phyloP scores from a whole-genome alignment of 2,329 filamentous ascomycete species.

The Mollisiaceae sp. region DNA sequence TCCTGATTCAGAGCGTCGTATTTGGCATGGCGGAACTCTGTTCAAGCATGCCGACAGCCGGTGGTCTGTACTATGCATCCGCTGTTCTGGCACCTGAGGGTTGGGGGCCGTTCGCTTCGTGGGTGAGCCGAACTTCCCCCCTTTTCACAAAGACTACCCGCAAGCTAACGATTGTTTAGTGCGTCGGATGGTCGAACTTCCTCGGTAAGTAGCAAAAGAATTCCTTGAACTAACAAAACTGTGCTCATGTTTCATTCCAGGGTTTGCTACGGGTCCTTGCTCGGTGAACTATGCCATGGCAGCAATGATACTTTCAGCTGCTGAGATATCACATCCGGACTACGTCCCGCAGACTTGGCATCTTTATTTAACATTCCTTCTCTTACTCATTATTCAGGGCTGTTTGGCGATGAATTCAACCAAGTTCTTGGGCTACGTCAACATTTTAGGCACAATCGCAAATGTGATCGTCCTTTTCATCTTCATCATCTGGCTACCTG shows the following conservation, averaged over 20 bases:
- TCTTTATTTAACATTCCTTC: constrained; percentile 15
- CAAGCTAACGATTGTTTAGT: not conserved
- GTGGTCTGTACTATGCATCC: constrained; percentile 67
- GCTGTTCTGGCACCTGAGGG: constrained; percentile 24
- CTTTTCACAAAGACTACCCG: not conserved
- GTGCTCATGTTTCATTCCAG: not conserved
- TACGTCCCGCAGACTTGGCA: constrained; percentile 18
- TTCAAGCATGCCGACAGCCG: constrained; percentile 66
- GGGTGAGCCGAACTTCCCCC: not conserved
- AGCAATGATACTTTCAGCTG: constrained; percentile 22
- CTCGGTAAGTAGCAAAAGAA: constrained; percentile 8
- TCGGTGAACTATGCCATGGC: constrained; percentile 20
- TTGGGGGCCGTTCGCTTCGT: constrained; percentile 23
- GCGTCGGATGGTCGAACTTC: constrained; percentile 24
- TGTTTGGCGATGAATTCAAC: constrained; percentile 21
- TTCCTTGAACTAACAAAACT: not conserved
- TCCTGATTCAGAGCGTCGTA: constrained; percentile 67
- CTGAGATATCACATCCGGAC: constrained; percentile 16
- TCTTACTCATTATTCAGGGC: constrained; percentile 19
- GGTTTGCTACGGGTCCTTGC: constrained; percentile 15
- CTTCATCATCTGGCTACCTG: constrained; percentile 20
- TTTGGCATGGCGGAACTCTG: constrained; percentile 67
- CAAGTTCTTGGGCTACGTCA: constrained; percentile 18
- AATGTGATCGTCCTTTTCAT: constrained; percentile 19
- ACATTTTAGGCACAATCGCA: constrained; percentile 13